phyloP scores from a whole-genome alignment of 2,329 filamentous ascomycete species.

The Rachicladosporium sp. region DNA sequence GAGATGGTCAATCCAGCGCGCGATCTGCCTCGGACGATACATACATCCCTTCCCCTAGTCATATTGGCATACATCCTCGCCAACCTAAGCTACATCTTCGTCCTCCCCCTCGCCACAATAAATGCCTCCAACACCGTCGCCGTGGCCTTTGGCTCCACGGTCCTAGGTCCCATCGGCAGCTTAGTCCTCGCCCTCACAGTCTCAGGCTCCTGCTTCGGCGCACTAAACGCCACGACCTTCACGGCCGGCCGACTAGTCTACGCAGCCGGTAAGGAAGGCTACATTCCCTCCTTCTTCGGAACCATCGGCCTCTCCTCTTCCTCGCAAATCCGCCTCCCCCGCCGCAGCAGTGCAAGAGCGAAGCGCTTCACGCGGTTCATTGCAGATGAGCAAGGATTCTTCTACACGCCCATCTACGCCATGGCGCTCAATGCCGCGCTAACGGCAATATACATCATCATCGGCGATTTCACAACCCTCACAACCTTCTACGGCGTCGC shows the following conservation, averaged over 20 bases:
- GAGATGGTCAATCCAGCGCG: slow-evolving; percentile 87
- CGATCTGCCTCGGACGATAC: slow-evolving; percentile 87
- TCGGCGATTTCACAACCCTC: slow-evolving; percentile 83
- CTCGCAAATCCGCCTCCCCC: slow-evolving; percentile 22
- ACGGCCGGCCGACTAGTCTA: slow-evolving; percentile 88
- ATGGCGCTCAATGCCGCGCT: slow-evolving; percentile 68
- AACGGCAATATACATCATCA: slow-evolving; percentile 63
- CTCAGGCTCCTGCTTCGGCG: slow-evolving; percentile 82
- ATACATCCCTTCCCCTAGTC: slow-evolving; percentile 90
- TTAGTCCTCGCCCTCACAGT: slow-evolving; percentile 81
- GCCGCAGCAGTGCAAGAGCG: slow-evolving; percentile 30
- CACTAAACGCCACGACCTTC: slow-evolving; percentile 87
- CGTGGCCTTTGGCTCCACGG: slow-evolving; percentile 79
- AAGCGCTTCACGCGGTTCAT: slow-evolving; percentile 50
- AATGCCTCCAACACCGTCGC: slow-evolving; percentile 90
- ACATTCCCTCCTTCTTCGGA: slow-evolving; percentile 73
- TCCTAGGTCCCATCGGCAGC: slow-evolving; percentile 74
- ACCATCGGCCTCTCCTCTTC: slow-evolving; percentile 56
- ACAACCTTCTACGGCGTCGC: slow-evolving; percentile 97
- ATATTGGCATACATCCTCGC: slow-evolving; percentile 83
- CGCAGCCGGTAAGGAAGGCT: slow-evolving; percentile 88
- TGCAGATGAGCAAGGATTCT: slow-evolving; percentile 70
- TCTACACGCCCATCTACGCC: slow-evolving; percentile 89
- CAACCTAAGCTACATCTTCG: slow-evolving; percentile 88
- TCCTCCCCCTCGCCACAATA: slow-evolving; percentile 68